These are phyloP conservation scores for Lycium ferocissimum DNA, from an alignment of 257 asterid genomes.

Conservation along the genomic window DNA sequence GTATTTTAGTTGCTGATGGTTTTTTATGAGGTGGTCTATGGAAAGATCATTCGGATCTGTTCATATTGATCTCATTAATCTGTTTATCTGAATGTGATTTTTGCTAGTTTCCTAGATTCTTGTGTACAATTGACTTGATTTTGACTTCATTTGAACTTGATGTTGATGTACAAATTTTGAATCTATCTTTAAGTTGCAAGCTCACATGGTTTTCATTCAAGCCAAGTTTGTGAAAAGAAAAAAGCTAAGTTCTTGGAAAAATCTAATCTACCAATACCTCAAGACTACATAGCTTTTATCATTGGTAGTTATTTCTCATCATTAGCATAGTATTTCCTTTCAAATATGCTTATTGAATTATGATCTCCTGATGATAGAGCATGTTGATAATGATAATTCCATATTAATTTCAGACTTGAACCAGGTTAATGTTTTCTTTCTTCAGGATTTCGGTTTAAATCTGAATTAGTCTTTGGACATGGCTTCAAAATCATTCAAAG, in stretches of 20 bases:
- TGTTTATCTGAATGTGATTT: neutral
- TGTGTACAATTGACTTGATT: constrained; percentile 5
- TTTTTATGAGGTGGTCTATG: neutral
- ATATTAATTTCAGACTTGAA: neutral
- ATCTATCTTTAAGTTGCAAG: constrained; percentile 16
- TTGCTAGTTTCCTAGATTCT: neutral
- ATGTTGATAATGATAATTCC: constrained; percentile 9
- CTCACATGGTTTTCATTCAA: constrained; percentile 7
- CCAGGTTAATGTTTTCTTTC: neutral
- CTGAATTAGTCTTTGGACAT: constrained; percentile 39
- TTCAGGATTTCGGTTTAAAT: constrained; percentile 47
- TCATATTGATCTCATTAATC: constrained; percentile 19
- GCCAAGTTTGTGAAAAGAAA: constrained; percentile 4
- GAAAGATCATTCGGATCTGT: constrained; percentile 9
- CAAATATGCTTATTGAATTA: neutral
- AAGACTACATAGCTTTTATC: neutral
- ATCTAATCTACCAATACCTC: neutral
- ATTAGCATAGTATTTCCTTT: constrained; percentile 12
- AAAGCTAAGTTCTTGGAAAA: neutral
- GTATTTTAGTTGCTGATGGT: neutral
- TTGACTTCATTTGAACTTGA: constrained; percentile 12
- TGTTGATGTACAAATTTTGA: constrained; percentile 3
- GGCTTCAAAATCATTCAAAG: constrained; percentile 67
- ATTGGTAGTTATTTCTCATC: constrained; percentile 14
- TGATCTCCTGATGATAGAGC: neutral